Evolutionary conservation across 23 red algal genomes (phyloP), one percentile per base, ranked within the genome.

Genomic region (Gracilaria vermiculophylla): DNA sequence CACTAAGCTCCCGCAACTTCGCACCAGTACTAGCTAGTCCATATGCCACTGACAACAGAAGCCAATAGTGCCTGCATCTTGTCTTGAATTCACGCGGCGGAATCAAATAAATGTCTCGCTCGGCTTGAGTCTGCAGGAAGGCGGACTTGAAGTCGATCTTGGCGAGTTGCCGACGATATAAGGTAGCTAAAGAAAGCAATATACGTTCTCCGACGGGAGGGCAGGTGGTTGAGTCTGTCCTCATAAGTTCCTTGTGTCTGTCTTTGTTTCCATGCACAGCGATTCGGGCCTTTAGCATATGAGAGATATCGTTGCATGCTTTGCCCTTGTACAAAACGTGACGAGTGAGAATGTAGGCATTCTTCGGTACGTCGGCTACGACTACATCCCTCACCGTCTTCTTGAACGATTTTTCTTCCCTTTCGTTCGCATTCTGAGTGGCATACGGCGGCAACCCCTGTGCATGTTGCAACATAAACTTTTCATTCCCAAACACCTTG

Each of bases 241-340:
- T 66, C 24, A 82, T 19, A 1, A 11, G 0, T 6, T 48, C 16
- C 33, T 82, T 82, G 12, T 55, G n/a, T 25, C 37, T 47, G 39
- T 82, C 78, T 27, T 82, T 56, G 12, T 82, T 65, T 29, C 78
- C 78, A 20, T 82, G 53, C 16, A 39, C 23, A 11, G 78, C 54
- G 16, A 82, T 82, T 15, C 58, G 53, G 5, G 78, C 78, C 32
- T 64, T 82, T 8, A 82, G 32, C 2, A 20, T 65, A 24, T 65
- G 17, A 6, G 28, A 28, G 3, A 9, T 39, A 20, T 66, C 54
- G 11, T 82, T 55, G 35, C 53, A 35, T 23, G 27, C 66, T 20
- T 82, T 82, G 1, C 64, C 78, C 24, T 82, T 82, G 31, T 82
- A 82, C 13, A 82, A 62, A 8, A 82, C 54, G 53, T 82, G 78